Percentiles rank a stretch among this genome's conserved stretches.
These are phyloP conservation scores for Pseudonitzschia delicatissima DNA, from an alignment of 108 stramenopile species.

Conservation along the genomic window DNA sequence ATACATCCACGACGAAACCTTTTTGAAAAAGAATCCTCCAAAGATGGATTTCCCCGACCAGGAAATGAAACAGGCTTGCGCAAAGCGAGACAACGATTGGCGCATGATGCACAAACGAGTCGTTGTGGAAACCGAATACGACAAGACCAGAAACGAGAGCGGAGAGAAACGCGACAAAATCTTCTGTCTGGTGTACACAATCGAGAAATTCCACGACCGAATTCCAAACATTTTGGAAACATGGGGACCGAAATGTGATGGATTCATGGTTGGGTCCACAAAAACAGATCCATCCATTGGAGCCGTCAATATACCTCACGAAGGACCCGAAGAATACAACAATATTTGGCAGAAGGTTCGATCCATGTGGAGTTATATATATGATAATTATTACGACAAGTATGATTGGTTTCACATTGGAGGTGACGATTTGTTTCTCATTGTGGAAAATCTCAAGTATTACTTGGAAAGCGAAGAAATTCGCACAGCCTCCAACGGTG, in stretches of 20 bases:
- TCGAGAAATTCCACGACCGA: slow-evolving; percentile 57
- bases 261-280: slow-evolving; percentile 92
- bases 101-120: slow-evolving; percentile 75
- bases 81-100: slow-evolving; percentile 51
- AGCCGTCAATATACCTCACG: slow-evolving; percentile 88
- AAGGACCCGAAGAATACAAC: slow-evolving; percentile 92
- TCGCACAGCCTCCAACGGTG: slow-evolving; percentile 77
- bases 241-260: slow-evolving; percentile 93
- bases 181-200: slow-evolving; percentile 86
- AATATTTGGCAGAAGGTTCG: slow-evolving; percentile 99
- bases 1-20: slow-evolving; percentile 82
- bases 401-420: slow-evolving; percentile 74
- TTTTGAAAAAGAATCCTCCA: slow-evolving; percentile 69
- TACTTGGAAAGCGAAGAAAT: slow-evolving; percentile 87
- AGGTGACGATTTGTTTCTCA: slow-evolving; percentile 90
- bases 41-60: slow-evolving; percentile 42
- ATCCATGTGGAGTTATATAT: slow-evolving; percentile 93
- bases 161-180: slow-evolving; percentile 73
- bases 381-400: slow-evolving; percentile 84
- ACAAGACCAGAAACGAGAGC: slow-evolving; percentile 45
- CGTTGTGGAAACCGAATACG: slow-evolving; percentile 64
- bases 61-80: slow-evolving; percentile 44
- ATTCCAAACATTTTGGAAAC: slow-evolving; percentile 73
- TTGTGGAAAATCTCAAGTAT: slow-evolving; percentile 89
- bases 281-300: slow-evolving; percentile 69